Evolutionary conservation across 192 early-diverging fungal genomes (phyloP).

Genomic region (Thamnidium elegans): DNA sequence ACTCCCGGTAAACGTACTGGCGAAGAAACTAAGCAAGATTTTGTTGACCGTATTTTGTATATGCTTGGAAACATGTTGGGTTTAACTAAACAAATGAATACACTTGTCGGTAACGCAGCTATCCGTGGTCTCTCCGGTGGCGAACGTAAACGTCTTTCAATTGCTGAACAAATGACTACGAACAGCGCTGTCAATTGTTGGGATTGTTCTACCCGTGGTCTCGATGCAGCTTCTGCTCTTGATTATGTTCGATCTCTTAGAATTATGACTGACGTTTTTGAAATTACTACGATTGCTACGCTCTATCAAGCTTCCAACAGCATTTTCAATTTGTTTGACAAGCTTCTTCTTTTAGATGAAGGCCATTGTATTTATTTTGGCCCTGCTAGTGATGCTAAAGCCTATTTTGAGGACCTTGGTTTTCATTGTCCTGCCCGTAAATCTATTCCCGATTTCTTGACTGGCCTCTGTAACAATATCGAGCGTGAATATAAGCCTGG

Average conservation of each 20-base stretch:
- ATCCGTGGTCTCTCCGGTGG: conserved; percentile 77
- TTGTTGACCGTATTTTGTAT: conserved; percentile 45
- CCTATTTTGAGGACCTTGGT: conserved; percentile 63
- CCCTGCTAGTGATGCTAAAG: conserved; percentile 52
- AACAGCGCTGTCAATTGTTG: conserved; percentile 54
- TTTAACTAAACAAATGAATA: conserved; percentile 60
- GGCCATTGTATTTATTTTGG: conserved; percentile 73
- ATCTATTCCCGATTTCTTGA: conserved; percentile 71
- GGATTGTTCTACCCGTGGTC: conserved; percentile 65
- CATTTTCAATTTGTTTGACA: conserved; percentile 75
- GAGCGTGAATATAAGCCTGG: conserved; percentile 52
- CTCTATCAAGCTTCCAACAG: conserved; percentile 72
- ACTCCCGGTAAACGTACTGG: conserved; percentile 55
- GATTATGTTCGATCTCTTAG: conserved; percentile 76
- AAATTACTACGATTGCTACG: conserved; percentile 56
- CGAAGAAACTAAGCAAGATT: conserved; percentile 46
- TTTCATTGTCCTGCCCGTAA: conserved; percentile 64
- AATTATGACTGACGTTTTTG: conserved; percentile 65
- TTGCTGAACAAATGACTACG: conserved; percentile 72
- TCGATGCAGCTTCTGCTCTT: conserved; percentile 79
- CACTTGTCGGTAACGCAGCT: conserved; percentile 72
- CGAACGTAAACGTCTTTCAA: conserved; percentile 74
- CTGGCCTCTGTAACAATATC: conserved; percentile 61
- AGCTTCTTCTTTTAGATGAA: conserved; percentile 60
- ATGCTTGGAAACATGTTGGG: conserved; percentile 51